Base-by-base conservation (phyloP, 2,329 filamentous ascomycete genomes). In the Nemania sp. region DNA sequence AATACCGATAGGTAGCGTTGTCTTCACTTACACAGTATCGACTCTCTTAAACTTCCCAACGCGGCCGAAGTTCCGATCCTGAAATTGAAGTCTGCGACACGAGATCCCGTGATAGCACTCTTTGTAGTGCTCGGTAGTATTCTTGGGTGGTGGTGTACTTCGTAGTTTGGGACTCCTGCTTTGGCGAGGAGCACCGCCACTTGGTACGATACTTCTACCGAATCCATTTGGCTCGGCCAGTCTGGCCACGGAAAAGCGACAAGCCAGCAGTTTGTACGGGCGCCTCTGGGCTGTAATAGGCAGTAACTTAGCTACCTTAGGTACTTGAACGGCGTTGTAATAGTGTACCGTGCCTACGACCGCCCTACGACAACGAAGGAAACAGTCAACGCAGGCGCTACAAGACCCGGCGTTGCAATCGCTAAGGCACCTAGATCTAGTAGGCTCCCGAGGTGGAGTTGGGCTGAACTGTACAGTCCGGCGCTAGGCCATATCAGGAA, bases 21-120 rank as follows among this genome's bases (percentile, higher is more conserved):
- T 24, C 17, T 24, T 20, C 22, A 7, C 19, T 30, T 40, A 23
- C 19, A 51, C 20, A 37, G 15, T 52, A 49, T 36, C 5, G 40
- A 46, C 22, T 56, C 40, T 53, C 44, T 42, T 30, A 40, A 34
- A 37, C 45, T 53, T 53, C 54, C 49, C n/a, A 8, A 53, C 20
- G 7, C 5, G 31, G 49, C 26, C 34, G 34, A 46, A 49, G 44
- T 41, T n/a, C 49, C 49, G 44, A 20, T 12, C 22, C 12, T n/a
- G 15, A 49, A 6, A 26, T 20, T 34, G 26, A 47, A 40, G 19
- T 23, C 12, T 20, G 17, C 19, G 31, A 56, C 24, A 33, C 17
- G 40, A 47, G 37, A 24, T 31, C 26, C 28, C 20, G 34, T 52
- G 33, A 52, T 44, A 26, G 49, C 34, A 41, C n/a, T n/a, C n/a